Percentiles rank a stretch among this genome's conserved stretches.
These are phyloP conservation scores for Wallacemonas sp. DNA, from an alignment of 208 protist genomes.

Conservation along the genomic window DNA sequence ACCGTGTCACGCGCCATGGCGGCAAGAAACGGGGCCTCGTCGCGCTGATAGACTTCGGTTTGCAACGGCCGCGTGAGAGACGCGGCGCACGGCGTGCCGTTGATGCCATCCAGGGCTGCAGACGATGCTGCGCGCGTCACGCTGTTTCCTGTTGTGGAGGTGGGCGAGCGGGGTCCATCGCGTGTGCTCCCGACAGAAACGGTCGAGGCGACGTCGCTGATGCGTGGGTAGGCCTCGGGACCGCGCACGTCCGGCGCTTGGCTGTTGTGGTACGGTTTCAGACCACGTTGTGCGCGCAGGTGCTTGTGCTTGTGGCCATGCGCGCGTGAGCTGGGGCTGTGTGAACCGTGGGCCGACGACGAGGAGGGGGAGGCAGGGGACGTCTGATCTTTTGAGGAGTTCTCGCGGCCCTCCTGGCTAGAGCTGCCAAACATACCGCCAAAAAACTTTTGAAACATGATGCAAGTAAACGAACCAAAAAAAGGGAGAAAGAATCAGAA, in stretches of 20 bases:
- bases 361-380: neutral
- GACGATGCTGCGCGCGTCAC: neutral
- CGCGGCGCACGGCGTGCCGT: neutral
- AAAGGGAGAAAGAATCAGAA: neutral
- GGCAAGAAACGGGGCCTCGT: slow-evolving; percentile 25
- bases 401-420: neutral
- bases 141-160: too few species aligned
- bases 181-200: neutral
- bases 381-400: neutral
- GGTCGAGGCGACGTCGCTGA: neutral
- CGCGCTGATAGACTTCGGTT: slow-evolving; percentile 11
- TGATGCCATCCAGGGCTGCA: neutral
- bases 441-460: slow-evolving; percentile 14
- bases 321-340: neutral
- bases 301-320: slow-evolving; percentile 15
- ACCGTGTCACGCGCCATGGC: slow-evolving; percentile 33
- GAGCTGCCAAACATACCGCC: slow-evolving; percentile 1
- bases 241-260: neutral
- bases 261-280: slow-evolving; percentile 34
- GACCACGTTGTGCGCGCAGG: neutral
- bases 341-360: neutral
- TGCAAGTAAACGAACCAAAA: neutral
- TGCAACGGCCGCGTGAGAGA: neutral
- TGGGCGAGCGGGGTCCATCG: too few species aligned
- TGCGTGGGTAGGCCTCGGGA: neutral